Evolutionary conservation across 148 eudicot genomes (phyloP), one percentile per base, ranked within the genome.

Genomic region (Fagopyrum homotropicum): DNA sequence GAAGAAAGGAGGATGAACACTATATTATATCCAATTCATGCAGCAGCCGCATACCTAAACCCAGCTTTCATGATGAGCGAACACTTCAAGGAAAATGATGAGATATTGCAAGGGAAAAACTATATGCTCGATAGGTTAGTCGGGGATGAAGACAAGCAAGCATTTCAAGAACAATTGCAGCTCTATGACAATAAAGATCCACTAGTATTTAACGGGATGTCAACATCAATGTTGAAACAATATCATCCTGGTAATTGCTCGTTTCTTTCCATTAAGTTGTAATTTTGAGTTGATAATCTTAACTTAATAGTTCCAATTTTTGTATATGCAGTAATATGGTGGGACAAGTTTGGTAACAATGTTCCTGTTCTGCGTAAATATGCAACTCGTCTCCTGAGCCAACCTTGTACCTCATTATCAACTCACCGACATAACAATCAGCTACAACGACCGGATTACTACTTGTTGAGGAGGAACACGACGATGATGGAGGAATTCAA

Each of bases 401-500:
- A 72, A 72, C 74, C 74, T 4, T 72, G 74, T 72, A 72, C 56
- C 26, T 72, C 74, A 47, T 46, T 72, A 35, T 72, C 74, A 49
- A 72, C 57, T 49, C 16, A 47, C 54, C 57, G 74, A 48, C 74
- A 26, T 49, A 72, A 49, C n/a, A 72, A 72, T 51, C 74, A 72
- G 56, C 26, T 72, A 49, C 44, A 72, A 72, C 45, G 29, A 17
- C 74, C 54, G 12, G 74, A 72, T 72, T 14, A 46, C 40, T 49
- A 72, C 74, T 72, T 72, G 52, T 22, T 72, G 44, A 72, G 74
- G 44, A 72, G 35, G 74, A 72, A 72, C 29, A 51, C 56, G 14
- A 26, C 49, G 30, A 72, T 72, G 74, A 72, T 72, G 74, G 74
- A 72, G 57, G 74, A 72, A 72, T 72, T 72, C 57, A 72, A 46